Base-by-base conservation (phyloP, 2,329 filamentous ascomycete species). In the Colletotrichum theobromicola region DNA sequence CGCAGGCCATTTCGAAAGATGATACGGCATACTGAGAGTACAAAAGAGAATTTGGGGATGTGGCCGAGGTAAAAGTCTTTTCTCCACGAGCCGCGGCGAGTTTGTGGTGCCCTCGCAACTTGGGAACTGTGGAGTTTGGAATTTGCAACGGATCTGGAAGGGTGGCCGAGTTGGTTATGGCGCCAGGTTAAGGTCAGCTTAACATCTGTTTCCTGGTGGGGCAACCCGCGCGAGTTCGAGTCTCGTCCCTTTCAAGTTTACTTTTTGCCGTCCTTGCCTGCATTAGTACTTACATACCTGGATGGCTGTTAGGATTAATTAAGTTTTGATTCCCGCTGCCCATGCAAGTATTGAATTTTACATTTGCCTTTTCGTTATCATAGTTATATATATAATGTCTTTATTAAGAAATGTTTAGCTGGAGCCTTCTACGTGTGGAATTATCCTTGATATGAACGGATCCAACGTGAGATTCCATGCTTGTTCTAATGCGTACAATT, bases 131-230 rank as follows among this genome's bases (percentile, higher is more conserved):
- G 15, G 9, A 42, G 34, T 21, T 5, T 0, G 0, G 1, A 7
- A 3, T 7, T 42, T 10, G 2, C n/a, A 42, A 26, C 34, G 7
- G 34, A 62, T 28, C 34, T 60, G 60, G 60, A 42, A 62, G 60
- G 60, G 60, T 62, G 34, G 60, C 60, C 60, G 60, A 62, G 60
- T 62, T 62, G 60, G 60, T 62, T 62, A 62, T 42, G 34, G 60
- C 60, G 60, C 60, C 60, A 42, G 60, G 60, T 62, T 62, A 62
- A 62, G 60, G 34, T 62, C 60, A 62, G 60, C 60, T 62, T 42
- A 62, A 62, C 60, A 62, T 62, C 60, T 62, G 34, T 62, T 62
- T 62, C 60, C 60, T 62, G 60, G 34, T 62, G 60, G 60, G 60
- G 60, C 34, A 62, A 62, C 60, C 60, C 34, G 34, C 34, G 60